Base-by-base conservation (phyloP, 495 filamentous ascomycete genomes). In the Bacidia gigantensis region DNA sequence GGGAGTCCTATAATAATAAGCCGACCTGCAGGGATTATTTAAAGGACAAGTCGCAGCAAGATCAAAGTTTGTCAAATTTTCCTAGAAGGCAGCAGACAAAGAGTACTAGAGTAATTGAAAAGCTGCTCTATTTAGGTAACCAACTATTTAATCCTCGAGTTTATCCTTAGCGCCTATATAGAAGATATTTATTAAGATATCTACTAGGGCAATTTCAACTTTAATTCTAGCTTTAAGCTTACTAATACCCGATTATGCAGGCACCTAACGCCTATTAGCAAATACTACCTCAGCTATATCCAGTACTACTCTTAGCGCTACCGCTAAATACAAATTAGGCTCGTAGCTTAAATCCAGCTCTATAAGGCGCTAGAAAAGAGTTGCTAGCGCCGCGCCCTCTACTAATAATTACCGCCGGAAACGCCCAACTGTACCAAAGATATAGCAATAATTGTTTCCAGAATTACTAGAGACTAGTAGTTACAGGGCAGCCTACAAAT, bases 311-410 rank as follows among this genome's bases (percentile, higher is more conserved):
- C 11, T 17, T n/a, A 39, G 12, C 26, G 3, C 3, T 26, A 39
- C 46, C 43, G 7, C 46, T 48, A 51, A 26, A 51, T 47, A 51
- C 14, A 25, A n/a, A 48, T 17, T 44, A 44, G 9, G 20, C 12
- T 44, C n/a, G 11, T 17, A 26, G 11, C 5, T 7, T 49, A 49
- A 26, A 49, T 38, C 11, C 11, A 17, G 11, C 11, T 49, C 11
- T 38, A 38, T 40, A 39, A 14, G 17, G n/a, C 11, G 10, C 12
- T 41, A 5, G 12, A 51, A 42, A 7, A 35, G 29, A 35, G 14
- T 35, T 35, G 29, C 29, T 35, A 35, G 7, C 14, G 14, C 29
- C 14, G 14, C 14, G 14, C 17, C 46, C 26, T 3, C 18, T 46
- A 29, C 3, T 2, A 0, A 40, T 46, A 24, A 35, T 35, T 35